A percentile compares a stretch with the other conserved stretches of the same genome.
phyloP scores from a whole-genome alignment of 2,329 filamentous ascomycete species.

The Ophiostoma himal-ulmi region DNA sequence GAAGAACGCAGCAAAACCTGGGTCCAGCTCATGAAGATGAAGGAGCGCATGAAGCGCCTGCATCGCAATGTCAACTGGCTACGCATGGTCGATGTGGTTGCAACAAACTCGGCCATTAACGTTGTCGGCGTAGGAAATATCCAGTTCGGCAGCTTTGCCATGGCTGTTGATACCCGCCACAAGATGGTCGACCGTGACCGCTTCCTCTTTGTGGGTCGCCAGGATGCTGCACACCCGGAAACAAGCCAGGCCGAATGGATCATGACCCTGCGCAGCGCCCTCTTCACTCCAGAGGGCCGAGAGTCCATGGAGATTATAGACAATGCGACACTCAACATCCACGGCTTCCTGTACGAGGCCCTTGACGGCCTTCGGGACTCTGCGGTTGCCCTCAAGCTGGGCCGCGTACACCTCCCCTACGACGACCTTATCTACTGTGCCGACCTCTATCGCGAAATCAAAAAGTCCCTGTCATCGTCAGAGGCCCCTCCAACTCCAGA shows the following conservation, averaged over 20 bases:
- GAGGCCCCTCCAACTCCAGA: conserved; percentile 31
- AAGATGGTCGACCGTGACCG: conserved; percentile 88
- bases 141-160: conserved; percentile 75
- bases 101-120: conserved; percentile 69
- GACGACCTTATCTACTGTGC: conserved; percentile 71
- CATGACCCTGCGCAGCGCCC: conserved; percentile 72
- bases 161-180: conserved; percentile 83
- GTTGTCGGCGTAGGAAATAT: conserved; percentile 77
- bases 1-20: conserved; percentile 64
- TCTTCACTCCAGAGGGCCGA: conserved; percentile 79
- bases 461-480: conserved; percentile 34
- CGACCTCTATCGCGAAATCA: conserved; percentile 48
- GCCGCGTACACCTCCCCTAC: conserved; percentile 81
- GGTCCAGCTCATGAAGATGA: conserved; percentile 69
- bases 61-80: conserved; percentile 87
- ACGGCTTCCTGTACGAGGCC: conserved; percentile 81
- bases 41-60: conserved; percentile 78
- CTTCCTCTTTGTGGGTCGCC: conserved; percentile 74
- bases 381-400: conserved; percentile 83
- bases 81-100: conserved; percentile 80
- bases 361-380: conserved; percentile 84
- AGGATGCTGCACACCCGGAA: conserved; percentile 43
- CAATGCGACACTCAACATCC: conserved; percentile 79
- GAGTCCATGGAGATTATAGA: conserved; percentile 87
- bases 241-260: conserved; percentile 91